These are phyloP conservation scores for Suhomyces bolitotheri DNA, from an alignment of 1,139 yeast species.

Conservation along the genomic window DNA sequence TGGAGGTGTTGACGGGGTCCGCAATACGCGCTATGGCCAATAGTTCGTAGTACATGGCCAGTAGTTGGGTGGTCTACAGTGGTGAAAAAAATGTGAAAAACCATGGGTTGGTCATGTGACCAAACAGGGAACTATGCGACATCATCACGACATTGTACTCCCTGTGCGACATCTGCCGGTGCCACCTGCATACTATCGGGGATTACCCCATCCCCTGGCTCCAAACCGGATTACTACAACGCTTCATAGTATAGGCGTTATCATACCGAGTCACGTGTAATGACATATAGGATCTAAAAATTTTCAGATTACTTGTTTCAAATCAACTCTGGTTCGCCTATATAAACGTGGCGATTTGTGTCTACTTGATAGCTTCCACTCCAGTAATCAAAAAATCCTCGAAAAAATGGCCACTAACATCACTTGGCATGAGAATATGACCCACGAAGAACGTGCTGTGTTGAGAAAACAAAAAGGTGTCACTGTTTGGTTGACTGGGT, in stretches of 20 bases:
- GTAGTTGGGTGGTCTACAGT: neutral
- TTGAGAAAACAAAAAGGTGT: slow-evolving; percentile 82
- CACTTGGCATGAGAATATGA: slow-evolving; percentile 92
- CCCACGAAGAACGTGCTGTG: slow-evolving; percentile 73
- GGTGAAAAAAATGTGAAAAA: slow-evolving; percentile 6
- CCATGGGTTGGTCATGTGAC: slow-evolving; percentile 3
- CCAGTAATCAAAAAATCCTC: neutral
- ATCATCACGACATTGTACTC: no score
- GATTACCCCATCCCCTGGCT: slow-evolving; percentile 1
- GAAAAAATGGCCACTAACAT: slow-evolving; percentile 84
- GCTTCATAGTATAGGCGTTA: slow-evolving; percentile 1
- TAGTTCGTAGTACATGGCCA: slow-evolving; percentile 82
- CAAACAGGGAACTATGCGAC: no score
- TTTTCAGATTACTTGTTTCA: slow-evolving; percentile 1
- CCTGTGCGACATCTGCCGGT: neutral
- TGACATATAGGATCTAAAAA: slow-evolving; percentile 11
- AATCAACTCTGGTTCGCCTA: no score
- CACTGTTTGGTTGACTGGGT: slow-evolving; percentile 93
- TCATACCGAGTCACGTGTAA: slow-evolving; percentile 17
- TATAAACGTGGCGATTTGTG: no score
- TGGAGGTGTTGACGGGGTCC: slow-evolving; percentile 52
- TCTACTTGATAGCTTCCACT: no score
- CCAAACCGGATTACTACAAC: neutral
- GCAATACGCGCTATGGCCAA: slow-evolving; percentile 84
- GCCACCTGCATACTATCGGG: slow-evolving; percentile 2